Evolutionary conservation across 208 protist genomes (phyloP), one percentile per base, ranked within the genome.

Genomic region (Trypanosoma scelopori): DNA sequence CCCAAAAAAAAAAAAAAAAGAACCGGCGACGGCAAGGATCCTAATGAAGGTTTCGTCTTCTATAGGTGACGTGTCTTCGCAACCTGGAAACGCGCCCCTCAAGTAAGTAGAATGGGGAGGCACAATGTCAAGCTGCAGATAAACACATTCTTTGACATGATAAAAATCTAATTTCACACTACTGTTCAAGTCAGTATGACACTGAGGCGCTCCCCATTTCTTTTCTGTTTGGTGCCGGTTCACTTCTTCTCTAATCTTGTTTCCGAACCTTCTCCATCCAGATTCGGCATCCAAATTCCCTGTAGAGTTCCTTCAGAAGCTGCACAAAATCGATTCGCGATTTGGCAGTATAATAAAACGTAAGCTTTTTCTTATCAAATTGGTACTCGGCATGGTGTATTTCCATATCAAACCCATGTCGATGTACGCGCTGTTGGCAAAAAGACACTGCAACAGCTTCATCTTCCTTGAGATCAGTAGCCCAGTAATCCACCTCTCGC

Each of bases 331-430:
- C 86, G 46, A 93, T 82, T 20, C 86, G 84, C 3, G 68, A 63
- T 35, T 77, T 76, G 0, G 91, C 78, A 15, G 81, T 81, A 76
- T 97, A 97, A 77, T 94, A 93, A 60, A 97, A 97, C 11, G 89
- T 97, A 0, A 97, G 82, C 75, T 97, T 97, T 60, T 97, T 95
- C 56, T 94, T 94, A 71, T 97, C 91, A 65, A 93, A 97, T 66
- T 97, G 91, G 58, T 94, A 97, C 59, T 95, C 89, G 0, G 87
- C 86, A n/a, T 92, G 84, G 16, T 76, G 80, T 55, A 97, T 83
- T 13, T 82, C 70, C 84, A 97, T 94, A 28, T 88, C 81, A 22
- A 93, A 69, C 11, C 76, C 69, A 42, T 91, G 84, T 23, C 70
- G 60, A 12, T 72, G 49, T 7, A 91, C 87, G 22, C 81, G 85